These are phyloP conservation scores for Penicillium sp. DNA, from an alignment of 2,329 filamentous ascomycete genomes.

Conservation along the genomic window DNA sequence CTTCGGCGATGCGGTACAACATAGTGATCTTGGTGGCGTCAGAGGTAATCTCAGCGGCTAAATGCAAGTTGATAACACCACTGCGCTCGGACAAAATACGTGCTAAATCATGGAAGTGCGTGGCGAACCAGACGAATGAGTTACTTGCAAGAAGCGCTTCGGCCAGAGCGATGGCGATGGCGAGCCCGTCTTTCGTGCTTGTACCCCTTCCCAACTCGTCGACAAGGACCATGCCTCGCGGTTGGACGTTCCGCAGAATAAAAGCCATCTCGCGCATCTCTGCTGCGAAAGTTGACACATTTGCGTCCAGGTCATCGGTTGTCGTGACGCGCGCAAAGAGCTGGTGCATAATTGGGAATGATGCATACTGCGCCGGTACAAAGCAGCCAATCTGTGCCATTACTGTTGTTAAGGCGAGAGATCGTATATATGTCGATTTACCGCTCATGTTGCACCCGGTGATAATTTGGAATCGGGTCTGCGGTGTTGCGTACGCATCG, in stretches of 20 bases:
- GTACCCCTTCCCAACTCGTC: constrained; percentile 93
- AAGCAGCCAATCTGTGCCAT: constrained; percentile 95
- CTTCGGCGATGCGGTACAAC: constrained; percentile 79
- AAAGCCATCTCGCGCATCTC: constrained; percentile 98
- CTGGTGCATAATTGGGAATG: constrained; percentile 75
- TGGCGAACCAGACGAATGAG: constrained; percentile 87
- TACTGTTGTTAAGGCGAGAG: constrained; percentile 77
- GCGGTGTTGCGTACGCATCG: constrained; percentile 79
- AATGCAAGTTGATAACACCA: constrained; percentile 80
- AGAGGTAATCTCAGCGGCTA: constrained; percentile 66
- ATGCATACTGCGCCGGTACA: constrained; percentile 81
- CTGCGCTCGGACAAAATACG: constrained; percentile 70
- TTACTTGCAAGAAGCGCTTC: constrained; percentile 80
- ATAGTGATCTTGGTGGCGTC: constrained; percentile 71
- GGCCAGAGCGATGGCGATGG: constrained; percentile 85
- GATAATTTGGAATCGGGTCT: constrained; percentile 85
- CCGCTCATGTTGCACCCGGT: constrained; percentile 98
- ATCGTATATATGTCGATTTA: constrained; percentile 92
- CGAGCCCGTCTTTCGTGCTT: constrained; percentile 81
- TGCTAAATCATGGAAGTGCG: constrained; percentile 84
- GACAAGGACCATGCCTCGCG: constrained; percentile 75
- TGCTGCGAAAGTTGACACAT: constrained; percentile 87
- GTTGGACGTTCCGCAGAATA: constrained; percentile 80
- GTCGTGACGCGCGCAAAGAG: constrained; percentile 86
- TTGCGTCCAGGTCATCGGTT: constrained; percentile 84